Evolutionary conservation across 768 basidiomycete genomes (phyloP).

Genomic region (Pleurotus ostreatus): DNA sequence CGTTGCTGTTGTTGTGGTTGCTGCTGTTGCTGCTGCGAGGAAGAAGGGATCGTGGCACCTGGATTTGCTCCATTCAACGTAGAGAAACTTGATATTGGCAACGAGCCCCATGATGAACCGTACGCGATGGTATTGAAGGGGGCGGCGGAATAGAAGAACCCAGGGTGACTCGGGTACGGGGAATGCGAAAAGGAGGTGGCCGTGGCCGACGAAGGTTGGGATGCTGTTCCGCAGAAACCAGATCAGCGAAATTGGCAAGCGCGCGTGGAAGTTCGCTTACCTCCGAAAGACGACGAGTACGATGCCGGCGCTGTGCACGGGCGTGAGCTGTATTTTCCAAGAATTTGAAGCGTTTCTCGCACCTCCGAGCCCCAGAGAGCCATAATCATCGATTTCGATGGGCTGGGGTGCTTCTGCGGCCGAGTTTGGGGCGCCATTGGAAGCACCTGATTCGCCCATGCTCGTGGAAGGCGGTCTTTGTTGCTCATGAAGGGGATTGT

Average conservation of each 20-base stretch:
- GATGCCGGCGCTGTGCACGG: not conserved
- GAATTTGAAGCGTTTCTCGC: constrained; percentile 13
- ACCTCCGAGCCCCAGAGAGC: constrained; percentile 36
- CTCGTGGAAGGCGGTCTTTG: constrained; percentile 21
- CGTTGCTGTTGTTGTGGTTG: constrained; percentile 18
- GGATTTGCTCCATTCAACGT: constrained; percentile 73
- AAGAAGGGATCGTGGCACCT: constrained; percentile 28
- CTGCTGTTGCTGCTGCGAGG: constrained; percentile 19
- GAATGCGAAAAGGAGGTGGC: constrained; percentile 37
- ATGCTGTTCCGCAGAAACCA: constrained; percentile 17
- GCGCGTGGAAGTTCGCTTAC: not conserved
- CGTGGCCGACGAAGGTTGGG: constrained; percentile 36
- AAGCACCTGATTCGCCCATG: constrained; percentile 17
- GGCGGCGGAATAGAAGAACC: constrained; percentile 28
- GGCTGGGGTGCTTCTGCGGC: constrained; percentile 20
- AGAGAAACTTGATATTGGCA: constrained; percentile 75
- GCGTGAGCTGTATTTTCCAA: not conserved
- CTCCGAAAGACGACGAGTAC: constrained; percentile 3
- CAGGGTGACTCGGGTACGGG: constrained; percentile 35
- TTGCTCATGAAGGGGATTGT: constrained; percentile 26
- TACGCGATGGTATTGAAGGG: constrained; percentile 55
- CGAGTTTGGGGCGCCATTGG: constrained; percentile 17
- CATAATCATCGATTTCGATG: constrained; percentile 40
- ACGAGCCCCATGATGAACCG: constrained; percentile 42
- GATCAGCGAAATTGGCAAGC: not conserved